Conservation (phyloP, 2,329 filamentous ascomycete species). For the Verticillium klebahnii region DNA sequence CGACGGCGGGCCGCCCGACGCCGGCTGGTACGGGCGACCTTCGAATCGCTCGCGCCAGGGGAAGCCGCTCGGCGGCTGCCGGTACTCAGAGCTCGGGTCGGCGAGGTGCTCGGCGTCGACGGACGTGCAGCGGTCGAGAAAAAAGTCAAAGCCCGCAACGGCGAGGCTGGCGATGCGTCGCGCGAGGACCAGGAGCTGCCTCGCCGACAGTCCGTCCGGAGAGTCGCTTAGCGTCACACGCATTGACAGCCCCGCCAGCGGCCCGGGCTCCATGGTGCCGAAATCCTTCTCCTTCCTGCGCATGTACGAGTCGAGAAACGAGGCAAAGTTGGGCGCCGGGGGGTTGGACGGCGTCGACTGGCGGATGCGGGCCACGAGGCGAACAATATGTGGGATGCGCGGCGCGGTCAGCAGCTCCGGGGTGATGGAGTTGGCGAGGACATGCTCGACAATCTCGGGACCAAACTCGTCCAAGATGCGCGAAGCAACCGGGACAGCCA, state of each 20-base stretch:
- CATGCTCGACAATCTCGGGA: neutral
- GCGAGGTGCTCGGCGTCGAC: neutral
- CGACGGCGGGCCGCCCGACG: constrained; percentile 1
- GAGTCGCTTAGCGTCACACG: neutral
- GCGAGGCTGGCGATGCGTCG: constrained; percentile 3
- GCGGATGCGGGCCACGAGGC: constrained; percentile 2
- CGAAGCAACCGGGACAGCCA: constrained; percentile 1
- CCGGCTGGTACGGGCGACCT: neutral
- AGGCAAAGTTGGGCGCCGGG: neutral
- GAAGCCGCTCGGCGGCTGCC: neutral
- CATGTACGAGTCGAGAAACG: neutral
- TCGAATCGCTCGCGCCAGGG: neutral
- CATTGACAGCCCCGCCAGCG: neutral
- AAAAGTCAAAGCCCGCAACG: constrained; percentile 1
- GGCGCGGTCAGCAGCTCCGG: neutral
- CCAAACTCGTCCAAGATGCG: neutral
- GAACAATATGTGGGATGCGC: neutral
- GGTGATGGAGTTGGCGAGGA: neutral
- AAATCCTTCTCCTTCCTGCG: neutral
- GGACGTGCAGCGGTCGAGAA: neutral
- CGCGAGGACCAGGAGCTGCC: neutral
- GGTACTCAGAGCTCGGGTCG: neutral
- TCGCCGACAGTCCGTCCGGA: neutral
- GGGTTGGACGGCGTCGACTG: neutral
- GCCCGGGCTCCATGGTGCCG: neutral